Evolutionary conservation across 495 filamentous ascomycete species (phyloP), one percentile per base, ranked within the genome.

Genomic region (Barbatosphaeria neglecta): DNA sequence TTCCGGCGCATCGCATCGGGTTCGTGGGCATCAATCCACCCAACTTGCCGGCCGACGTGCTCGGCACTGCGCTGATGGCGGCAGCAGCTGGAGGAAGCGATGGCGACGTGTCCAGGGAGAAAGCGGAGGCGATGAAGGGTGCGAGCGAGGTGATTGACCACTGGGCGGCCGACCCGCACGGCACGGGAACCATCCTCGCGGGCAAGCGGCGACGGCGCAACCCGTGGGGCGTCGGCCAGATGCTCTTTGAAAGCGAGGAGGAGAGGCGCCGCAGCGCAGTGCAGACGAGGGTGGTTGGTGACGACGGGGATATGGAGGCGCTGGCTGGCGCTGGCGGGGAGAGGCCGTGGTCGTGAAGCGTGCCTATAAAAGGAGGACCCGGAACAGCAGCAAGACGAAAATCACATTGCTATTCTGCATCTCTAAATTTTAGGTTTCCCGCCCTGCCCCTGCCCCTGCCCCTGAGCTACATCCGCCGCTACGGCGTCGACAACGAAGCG

Each of bases 21-120:
- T 82, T 81, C 44, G 53, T 86, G 10, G 86, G 85, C 0, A 77
- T 88, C 25, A 81, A 90, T 53, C 85, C 85, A 2, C 81, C 77
- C 0, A 64, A 64, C 6, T 57, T 74, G 60, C 33, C 37, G 24
- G 59, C 54, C 20, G 62, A 54, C 15, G 57, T 41, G 22, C 24
- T 39, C 22, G 15, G 31, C 42, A 22, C 45, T 19, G 43, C 31
- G 27, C 17, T 18, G n/a, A 33, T 9, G 22, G 42, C 45, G 37
- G 51, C 62, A n/a, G 56, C 52, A 37, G 55, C 53, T 40, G 58
- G 6, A 6, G 22, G 9, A 28, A 53, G 37, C 31, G 39, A 25
- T 25, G 24, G 46, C 41, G 38, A 45, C 18, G 45, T 45, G 22
- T 46, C 45, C 16, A 16, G 17, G 6, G 45, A 58, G 45, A 63